These are phyloP conservation scores for Aegilops sharonensis DNA, from an alignment of 176 grass and related monocot species.

Conservation along the genomic window DNA sequence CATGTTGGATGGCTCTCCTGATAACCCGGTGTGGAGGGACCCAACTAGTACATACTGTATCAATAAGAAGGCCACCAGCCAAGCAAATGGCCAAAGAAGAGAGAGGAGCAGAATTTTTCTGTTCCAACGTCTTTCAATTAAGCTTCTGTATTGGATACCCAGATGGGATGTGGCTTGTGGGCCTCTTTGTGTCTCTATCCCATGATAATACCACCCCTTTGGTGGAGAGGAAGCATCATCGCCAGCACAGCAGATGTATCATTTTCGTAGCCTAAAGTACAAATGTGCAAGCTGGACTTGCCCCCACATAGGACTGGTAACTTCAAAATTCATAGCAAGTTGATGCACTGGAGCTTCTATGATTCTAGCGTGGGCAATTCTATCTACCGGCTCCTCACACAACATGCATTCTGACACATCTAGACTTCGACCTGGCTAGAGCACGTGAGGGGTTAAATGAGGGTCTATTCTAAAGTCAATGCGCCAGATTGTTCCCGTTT, in stretches of 20 bases:
- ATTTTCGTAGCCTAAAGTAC: constrained; percentile 24
- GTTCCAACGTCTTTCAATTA: constrained; percentile 35
- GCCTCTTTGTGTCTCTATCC: constrained; percentile 8
- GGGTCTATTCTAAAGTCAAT: not conserved
- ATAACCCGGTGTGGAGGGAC: constrained; percentile 32
- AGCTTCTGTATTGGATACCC: constrained; percentile 28
- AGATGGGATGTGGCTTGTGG: constrained; percentile 15
- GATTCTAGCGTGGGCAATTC: constrained; percentile 8
- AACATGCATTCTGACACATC: constrained; percentile 45
- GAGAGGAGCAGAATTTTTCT: not conserved
- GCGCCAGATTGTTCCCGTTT: constrained; percentile 21
- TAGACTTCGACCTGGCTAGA: constrained; percentile 30
- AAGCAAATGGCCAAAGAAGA: constrained; percentile 31
- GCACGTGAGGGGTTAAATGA: constrained; percentile 49
- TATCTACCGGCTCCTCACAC: constrained; percentile 19
- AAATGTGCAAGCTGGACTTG: constrained; percentile 39
- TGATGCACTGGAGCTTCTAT: constrained; percentile 20
- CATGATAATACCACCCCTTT: constrained; percentile 28
- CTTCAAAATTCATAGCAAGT: constrained; percentile 29
- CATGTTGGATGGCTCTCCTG: constrained; percentile 23
- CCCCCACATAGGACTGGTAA: constrained; percentile 29
- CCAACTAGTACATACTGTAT: not conserved
- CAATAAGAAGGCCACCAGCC: constrained; percentile 11
- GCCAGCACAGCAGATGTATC: constrained; percentile 24
- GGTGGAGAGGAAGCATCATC: constrained; percentile 12